Base-by-base conservation (phyloP, 1,284 basidiomycete genomes). In the Rhodotorula glutinis region DNA sequence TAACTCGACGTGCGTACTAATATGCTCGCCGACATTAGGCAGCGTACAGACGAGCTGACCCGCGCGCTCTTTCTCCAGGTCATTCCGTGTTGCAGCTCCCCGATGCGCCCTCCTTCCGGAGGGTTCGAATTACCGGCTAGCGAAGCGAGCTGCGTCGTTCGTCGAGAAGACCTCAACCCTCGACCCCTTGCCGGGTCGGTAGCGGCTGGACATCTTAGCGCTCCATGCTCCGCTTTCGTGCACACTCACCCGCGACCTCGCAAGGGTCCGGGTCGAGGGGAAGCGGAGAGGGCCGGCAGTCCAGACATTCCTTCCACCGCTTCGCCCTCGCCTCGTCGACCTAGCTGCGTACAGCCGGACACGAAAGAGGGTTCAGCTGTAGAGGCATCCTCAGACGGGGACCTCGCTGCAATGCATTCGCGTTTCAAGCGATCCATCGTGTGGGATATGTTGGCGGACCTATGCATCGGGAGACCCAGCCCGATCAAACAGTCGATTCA, bases 51-150 rank as follows among this genome's bases (percentile, higher is more conserved):
- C 8, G 46, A 40, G 27, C 44, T 62, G 54, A 62, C 44, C 9
- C 9, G 5, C 21, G 23, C 19, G 16, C n/a, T n/a, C 53, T 54
- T 38, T 38, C 25, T 17, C 53, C 59, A 66, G 65, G 59, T 66
- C 29, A 62, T 53, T 62, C 65, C 65, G 65, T 66, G 65, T 66
- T 66, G 65, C 59, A 60, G 59, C 57, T 60, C 65, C 65, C 61
- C 65, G 65, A 66, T 60, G 65, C 65, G 53, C 59, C 49, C 57
- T 47, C 44, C n/a, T 47, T 47, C 46, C 11, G 16, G 49, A 27
- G 25, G 49, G 49, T 51, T 29, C n/a, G 27, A 29, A 25, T 52
- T 27, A 60, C 61, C 59, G 66, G 60, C 43, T 56, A 51, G 59
- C 61, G 65, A 60, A 63, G 62, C 44, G 59, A 60, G 65, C 65